phyloP scores from a whole-genome alignment of 805 yeast species.

The Yarrowia divulgata region DNA sequence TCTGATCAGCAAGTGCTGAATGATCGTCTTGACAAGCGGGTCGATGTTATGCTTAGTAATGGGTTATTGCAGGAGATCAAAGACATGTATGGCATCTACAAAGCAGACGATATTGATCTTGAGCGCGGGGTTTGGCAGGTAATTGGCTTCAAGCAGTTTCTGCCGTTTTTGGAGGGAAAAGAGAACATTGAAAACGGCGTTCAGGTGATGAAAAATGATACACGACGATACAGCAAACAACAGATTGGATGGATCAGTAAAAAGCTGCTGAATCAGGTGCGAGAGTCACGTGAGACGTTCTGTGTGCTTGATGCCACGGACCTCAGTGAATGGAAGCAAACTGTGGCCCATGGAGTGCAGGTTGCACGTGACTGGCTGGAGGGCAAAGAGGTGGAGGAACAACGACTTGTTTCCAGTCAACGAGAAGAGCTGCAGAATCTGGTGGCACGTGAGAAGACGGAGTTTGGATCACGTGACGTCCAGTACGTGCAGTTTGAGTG shows the following conservation, averaged over 20 bases:
- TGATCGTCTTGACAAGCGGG: conserved; percentile 73
- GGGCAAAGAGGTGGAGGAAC: not conserved
- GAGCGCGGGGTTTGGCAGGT: conserved; percentile 90
- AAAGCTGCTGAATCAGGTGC: conserved; percentile 66
- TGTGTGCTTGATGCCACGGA: conserved; percentile 81
- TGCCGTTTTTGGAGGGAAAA: conserved; percentile 63
- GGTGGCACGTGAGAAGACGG: conserved; percentile 8
- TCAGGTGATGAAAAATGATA: conserved; percentile 79
- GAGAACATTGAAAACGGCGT: conserved; percentile 56
- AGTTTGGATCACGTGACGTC: not conserved
- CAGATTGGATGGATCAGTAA: conserved; percentile 93
- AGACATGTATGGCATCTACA: conserved; percentile 58
- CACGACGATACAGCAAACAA: conserved; percentile 83
- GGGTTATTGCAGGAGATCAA: conserved; percentile 78
- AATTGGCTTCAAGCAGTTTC: conserved; percentile 88
- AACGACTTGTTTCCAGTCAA: conserved; percentile 22
- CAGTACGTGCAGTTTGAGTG: conserved; percentile 77
- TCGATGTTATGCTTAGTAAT: conserved; percentile 76
- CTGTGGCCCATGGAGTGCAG: conserved; percentile 61
- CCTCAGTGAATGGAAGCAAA: conserved; percentile 62
- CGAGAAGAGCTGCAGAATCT: not conserved
- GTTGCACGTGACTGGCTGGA: conserved; percentile 57
- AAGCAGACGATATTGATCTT: conserved; percentile 53
- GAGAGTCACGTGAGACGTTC: conserved; percentile 65
- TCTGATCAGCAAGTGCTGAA: conserved; percentile 66